These are phyloP conservation scores for Cucumis cinereus DNA, from an alignment of 306 rosid genomes.

Conservation along the genomic window DNA sequence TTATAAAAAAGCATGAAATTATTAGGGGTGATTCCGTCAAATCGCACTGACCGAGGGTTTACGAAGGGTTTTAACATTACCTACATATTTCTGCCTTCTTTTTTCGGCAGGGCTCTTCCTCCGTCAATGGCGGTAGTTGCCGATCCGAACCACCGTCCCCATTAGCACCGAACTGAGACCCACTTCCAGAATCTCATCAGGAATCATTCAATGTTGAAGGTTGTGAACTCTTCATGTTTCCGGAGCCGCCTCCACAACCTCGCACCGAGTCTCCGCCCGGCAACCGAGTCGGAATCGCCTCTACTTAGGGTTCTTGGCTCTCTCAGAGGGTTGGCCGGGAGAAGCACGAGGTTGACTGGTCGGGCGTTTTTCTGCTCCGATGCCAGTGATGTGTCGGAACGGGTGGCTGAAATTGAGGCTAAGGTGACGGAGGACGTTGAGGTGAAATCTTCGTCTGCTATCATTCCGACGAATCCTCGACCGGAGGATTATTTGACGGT, in stretches of 20 bases:
- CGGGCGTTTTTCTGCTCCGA: conserved; percentile 74
- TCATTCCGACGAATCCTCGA: conserved; percentile 67
- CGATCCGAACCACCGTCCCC: background rate
- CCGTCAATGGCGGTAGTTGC: conserved; percentile 37
- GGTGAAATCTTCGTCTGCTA: conserved; percentile 54
- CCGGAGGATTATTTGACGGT: conserved; percentile 95
- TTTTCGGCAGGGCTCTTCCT: background rate
- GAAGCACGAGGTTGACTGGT: conserved; percentile 20
- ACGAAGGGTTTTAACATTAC: background rate
- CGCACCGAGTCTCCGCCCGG: conserved; percentile 33
- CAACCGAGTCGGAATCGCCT: conserved; percentile 31
- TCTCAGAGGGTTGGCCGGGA: conserved; percentile 23
- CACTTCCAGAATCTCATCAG: background rate
- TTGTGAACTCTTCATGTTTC: conserved; percentile 32
- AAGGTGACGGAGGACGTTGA: conserved; percentile 41
- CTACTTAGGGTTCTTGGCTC: conserved; percentile 35
- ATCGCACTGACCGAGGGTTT: background rate
- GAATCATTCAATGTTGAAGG: conserved; percentile 57
- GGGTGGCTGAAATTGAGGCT: conserved; percentile 34
- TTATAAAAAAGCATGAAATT: too few relatives aligned
- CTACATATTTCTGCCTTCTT: background rate
- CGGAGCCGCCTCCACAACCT: conserved; percentile 27
- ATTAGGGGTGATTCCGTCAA: background rate
- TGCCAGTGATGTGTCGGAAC: conserved; percentile 48
- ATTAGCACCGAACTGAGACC: background rate